These are phyloP conservation scores for Xerocomellus intermedius DNA, from an alignment of 768 basidiomycete genomes.

Conservation along the genomic window DNA sequence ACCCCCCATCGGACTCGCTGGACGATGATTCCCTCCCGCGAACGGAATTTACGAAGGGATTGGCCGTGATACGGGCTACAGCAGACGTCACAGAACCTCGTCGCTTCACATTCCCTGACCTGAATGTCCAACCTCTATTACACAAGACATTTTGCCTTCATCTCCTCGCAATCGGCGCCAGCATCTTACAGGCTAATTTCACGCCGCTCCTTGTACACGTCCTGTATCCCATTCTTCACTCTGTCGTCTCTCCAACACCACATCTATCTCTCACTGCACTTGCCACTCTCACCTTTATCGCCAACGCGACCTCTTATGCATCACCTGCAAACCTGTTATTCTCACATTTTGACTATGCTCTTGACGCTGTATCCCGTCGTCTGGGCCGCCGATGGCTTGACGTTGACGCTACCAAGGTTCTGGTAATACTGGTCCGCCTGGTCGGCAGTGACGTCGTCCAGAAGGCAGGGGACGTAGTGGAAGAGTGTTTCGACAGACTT, in stretches of 20 bases:
- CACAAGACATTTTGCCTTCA: constrained; percentile 72
- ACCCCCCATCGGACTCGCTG: constrained; percentile 13
- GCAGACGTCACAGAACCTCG: constrained; percentile 44
- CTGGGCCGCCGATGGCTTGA: constrained; percentile 81
- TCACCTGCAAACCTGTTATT: constrained; percentile 84
- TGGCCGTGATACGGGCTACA: constrained; percentile 61
- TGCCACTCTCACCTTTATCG: constrained; percentile 67
- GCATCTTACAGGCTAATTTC: constrained; percentile 73
- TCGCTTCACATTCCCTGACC: constrained; percentile 24
- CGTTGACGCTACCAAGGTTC: constrained; percentile 83
- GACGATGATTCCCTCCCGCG: constrained; percentile 38
- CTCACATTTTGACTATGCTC: constrained; percentile 94
- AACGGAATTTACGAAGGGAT: constrained; percentile 66
- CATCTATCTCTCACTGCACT: constrained; percentile 75
- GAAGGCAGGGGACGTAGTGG: constrained; percentile 90
- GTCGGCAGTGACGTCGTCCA: constrained; percentile 87
- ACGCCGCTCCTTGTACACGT: constrained; percentile 70
- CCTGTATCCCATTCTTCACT: constrained; percentile 85
- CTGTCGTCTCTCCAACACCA: constrained; percentile 68
- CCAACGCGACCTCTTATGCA: constrained; percentile 81
- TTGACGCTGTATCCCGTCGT: constrained; percentile 85
- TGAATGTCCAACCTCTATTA: constrained; percentile 55
- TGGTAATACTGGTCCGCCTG: constrained; percentile 80
- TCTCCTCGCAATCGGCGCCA: constrained; percentile 65
- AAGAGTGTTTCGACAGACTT: constrained; percentile 94